Evolutionary conservation across 345 rosid genomes (phyloP).

Genomic region (Syzygium oleosum): DNA sequence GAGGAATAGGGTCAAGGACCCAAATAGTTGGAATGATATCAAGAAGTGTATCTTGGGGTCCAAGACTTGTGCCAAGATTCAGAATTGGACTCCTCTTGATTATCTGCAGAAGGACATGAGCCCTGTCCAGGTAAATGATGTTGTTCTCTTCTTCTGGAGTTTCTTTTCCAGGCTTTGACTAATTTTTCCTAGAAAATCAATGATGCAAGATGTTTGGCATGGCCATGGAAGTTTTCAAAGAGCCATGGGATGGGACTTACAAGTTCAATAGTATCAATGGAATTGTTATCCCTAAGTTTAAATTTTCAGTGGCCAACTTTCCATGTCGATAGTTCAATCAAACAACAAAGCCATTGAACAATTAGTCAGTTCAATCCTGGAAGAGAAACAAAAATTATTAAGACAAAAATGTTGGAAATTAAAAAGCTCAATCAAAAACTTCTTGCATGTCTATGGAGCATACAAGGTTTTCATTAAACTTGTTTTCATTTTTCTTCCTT

Average conservation of each 20-base stretch:
- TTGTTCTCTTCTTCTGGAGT: not conserved
- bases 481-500: not conserved
- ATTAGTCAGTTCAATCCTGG: not conserved
- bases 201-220: not conserved
- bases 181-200: not conserved
- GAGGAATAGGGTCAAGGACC: slow-evolving; percentile 46
- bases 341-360: not conserved
- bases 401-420: not conserved
- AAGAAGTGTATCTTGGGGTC: slow-evolving; percentile 74
- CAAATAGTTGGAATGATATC: slow-evolving; percentile 60
- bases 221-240: not conserved
- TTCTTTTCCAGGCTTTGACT: not conserved
- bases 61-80: slow-evolving; percentile 54
- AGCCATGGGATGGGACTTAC: not conserved
- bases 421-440: not conserved
- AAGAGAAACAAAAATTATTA: not conserved
- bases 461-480: not conserved
- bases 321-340: not conserved
- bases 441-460: not conserved
- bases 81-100: slow-evolving; percentile 75
- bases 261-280: not conserved
- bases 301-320: not conserved
- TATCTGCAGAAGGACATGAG: slow-evolving; percentile 53
- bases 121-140: slow-evolving; percentile 61
- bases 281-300: not conserved